Evolutionary conservation across 2,329 filamentous ascomycete species (phyloP), one percentile per base, ranked within the genome.

Genomic region (Exophiala dermatitidis): DNA sequence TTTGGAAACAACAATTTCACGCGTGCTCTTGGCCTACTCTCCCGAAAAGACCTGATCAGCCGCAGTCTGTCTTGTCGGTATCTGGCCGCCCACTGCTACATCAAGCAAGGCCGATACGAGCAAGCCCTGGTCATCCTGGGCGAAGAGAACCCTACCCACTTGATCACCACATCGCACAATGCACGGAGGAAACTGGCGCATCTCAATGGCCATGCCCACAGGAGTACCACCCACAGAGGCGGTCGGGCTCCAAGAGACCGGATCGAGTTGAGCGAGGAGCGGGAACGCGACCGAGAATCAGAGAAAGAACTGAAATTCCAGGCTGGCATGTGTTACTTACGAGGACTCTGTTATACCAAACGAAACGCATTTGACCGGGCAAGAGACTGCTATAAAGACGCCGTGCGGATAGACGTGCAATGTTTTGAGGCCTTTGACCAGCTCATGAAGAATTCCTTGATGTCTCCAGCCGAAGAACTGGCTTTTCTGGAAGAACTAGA

Each of bases 341-440:
- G 93, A 28, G 93, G 93, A 3, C 79, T 95, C 46, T 97, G 94
- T 75, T 96, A 90, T 68, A 90, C 93, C 4, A 95, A 95, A 71
- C 88, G 95, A 69, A 98, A 97, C 69, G 88, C 91, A 29, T 97
- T 97, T 64, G 93, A 98, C 68, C 84, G 90, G 33, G 93, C 93
- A 48, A 96, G 96, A 69, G 90, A 97, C 65, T 97, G 93, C 73
- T 98, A 97, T 77, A 97, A 96, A 73, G 89, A 95, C 64, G 93
- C 93, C 1, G 90, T 97, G 43, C 83, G 88, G 57, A 96, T 98
- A 65, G 93, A 98, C 67, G 90, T 97, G 2, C 90, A 95, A 69
- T 98, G 93, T 71, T 97, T 95, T 67, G 93, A 98, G 71, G 93
- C 93, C 0, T 97, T 98, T 66, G 90, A 96, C 64, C 90, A 97